phyloP scores from a whole-genome alignment of 2,329 filamentous ascomycete genomes.

The Paecilomyces fulvus region DNA sequence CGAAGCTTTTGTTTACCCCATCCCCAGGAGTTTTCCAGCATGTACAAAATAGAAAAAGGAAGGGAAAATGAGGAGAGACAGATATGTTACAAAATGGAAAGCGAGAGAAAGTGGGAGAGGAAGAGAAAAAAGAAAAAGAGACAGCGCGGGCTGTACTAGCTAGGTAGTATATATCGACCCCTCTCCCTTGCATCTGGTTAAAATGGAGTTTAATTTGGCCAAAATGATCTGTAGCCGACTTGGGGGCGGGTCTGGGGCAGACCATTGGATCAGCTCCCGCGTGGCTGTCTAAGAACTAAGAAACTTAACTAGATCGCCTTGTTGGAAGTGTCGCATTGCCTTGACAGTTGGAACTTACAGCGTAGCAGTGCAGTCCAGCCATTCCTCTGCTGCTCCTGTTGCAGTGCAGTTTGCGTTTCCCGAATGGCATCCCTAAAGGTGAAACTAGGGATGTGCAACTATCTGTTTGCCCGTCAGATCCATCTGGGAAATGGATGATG shows the following conservation, averaged over 20 bases:
- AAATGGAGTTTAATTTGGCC: neutral
- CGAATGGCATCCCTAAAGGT: neutral
- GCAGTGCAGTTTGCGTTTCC: no score
- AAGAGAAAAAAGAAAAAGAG: neutral
- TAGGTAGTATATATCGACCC: neutral
- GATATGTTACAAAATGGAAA: neutral
- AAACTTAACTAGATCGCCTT: no score
- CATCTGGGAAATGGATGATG: neutral
- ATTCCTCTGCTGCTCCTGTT: no score
- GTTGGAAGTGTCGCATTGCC: no score
- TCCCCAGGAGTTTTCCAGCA: no score
- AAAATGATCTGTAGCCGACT: neutral
- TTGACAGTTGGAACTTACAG: no score
- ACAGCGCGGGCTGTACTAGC: neutral
- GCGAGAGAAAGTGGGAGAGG: neutral
- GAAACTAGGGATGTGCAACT: neutral
- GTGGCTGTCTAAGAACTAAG: neutral
- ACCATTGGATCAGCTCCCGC: neutral
- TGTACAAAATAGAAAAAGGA: neutral
- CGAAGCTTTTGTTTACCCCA: neutral
- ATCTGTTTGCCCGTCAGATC: neutral
- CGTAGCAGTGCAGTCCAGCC: no score
- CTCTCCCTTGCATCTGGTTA: neutral
- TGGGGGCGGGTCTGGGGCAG: neutral
- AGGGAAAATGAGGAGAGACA: neutral